Conservation (phyloP, 2,329 filamentous ascomycete genomes). For the Torrubiellomyces zombiae region DNA sequence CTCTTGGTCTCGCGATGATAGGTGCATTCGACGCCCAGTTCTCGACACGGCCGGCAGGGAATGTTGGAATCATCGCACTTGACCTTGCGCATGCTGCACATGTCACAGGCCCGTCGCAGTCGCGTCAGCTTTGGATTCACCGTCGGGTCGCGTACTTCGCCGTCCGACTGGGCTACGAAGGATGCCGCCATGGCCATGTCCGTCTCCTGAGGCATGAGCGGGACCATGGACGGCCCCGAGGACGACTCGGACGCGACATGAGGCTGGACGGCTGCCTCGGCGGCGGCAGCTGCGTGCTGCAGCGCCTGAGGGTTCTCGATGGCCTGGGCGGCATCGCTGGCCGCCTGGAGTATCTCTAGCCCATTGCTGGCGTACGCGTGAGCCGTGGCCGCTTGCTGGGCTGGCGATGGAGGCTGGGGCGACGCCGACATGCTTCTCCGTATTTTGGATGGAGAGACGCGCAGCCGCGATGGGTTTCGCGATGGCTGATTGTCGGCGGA, state of each 20-base stretch:
- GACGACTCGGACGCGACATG: slow-evolving; percentile 7
- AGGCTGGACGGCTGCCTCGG: slow-evolving; percentile 15
- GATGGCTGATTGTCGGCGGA: slow-evolving; percentile 28
- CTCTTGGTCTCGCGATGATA: slow-evolving; percentile 40
- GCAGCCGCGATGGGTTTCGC: slow-evolving; percentile 8
- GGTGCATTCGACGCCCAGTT: slow-evolving; percentile 41
- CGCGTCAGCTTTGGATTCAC: slow-evolving; percentile 36
- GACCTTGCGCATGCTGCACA: slow-evolving; percentile 45
- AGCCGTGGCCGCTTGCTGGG: slow-evolving; percentile 13
- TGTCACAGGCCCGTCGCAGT: slow-evolving; percentile 40
- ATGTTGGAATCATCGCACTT: slow-evolving; percentile 41
- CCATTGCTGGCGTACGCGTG: slow-evolving; percentile 29
- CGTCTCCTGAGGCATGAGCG: slow-evolving; percentile 1
- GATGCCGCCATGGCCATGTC: slow-evolving; percentile 4
- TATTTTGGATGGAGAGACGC: not conserved
- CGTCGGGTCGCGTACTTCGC: slow-evolving; percentile 20
- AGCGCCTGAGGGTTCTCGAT: slow-evolving; percentile 20
- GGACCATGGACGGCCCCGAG: slow-evolving; percentile 2
- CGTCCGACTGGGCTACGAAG: slow-evolving; percentile 5
- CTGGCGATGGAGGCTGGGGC: slow-evolving; percentile 9
- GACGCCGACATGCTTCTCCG: slow-evolving; percentile 10
- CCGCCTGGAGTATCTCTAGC: slow-evolving; percentile 27
- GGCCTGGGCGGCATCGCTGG: slow-evolving; percentile 25
- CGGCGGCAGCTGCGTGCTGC: slow-evolving; percentile 21
- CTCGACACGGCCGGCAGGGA: slow-evolving; percentile 39